Conservation (phyloP, 108 stramenopile species). For the Pseudonitzschia multistriata region DNA sequence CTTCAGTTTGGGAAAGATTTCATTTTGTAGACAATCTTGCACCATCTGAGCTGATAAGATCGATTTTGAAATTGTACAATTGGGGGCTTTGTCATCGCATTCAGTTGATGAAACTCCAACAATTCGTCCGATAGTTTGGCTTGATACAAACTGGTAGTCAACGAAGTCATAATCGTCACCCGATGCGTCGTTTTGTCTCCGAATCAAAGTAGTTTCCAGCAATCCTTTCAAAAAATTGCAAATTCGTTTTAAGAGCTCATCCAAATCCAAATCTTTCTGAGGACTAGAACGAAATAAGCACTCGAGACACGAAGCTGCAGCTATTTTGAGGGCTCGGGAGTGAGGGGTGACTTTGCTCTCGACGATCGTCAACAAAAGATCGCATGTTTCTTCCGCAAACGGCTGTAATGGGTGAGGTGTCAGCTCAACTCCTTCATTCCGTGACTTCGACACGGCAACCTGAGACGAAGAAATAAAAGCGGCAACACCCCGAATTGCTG, state of each 20-base stretch:
- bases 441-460: conserved; percentile 44
- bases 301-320: conserved; percentile 22
- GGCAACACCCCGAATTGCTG: conserved; percentile 67
- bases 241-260: conserved; percentile 9
- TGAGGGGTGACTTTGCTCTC: conserved; percentile 10
- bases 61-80: background rate
- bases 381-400: conserved; percentile 34
- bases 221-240: conserved; percentile 29
- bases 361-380: conserved; percentile 27
- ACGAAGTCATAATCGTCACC: background rate
- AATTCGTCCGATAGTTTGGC: conserved; percentile 20
- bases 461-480: conserved; percentile 68
- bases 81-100: background rate
- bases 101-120: conserved; percentile 10
- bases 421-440: conserved; percentile 45
- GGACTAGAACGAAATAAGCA: conserved; percentile 9
- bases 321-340: conserved; percentile 13
- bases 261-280: conserved; percentile 9
- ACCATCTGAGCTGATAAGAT: conserved; percentile 7
- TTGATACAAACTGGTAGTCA: background rate
- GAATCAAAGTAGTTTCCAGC: conserved; percentile 5
- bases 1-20: conserved; percentile 10
- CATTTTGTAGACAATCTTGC: conserved; percentile 7
- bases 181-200: background rate
- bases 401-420: conserved; percentile 71